These are phyloP conservation scores for Backusella psychrophila DNA, from an alignment of 192 early-diverging fungal species.

Conservation along the genomic window DNA sequence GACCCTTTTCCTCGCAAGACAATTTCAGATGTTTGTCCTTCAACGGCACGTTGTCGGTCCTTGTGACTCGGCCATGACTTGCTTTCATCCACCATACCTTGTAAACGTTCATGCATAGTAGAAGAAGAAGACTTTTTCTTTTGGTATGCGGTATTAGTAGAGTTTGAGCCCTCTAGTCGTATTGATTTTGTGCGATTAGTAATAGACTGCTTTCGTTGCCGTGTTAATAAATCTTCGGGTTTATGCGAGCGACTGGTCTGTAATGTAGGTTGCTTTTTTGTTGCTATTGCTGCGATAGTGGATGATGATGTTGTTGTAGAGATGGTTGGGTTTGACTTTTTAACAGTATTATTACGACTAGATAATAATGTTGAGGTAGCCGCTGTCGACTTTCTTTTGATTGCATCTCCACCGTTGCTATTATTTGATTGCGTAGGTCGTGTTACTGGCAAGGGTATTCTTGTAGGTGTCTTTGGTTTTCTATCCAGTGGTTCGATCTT, in stretches of 20 bases:
- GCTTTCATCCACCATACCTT: constrained; percentile 10
- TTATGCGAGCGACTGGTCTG: background rate
- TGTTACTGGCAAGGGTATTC: constrained; percentile 16
- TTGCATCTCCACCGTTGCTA: background rate
- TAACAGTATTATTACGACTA: background rate
- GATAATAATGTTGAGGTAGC: background rate
- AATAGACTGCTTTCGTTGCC: background rate
- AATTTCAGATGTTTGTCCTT: background rate
- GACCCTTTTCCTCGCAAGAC: background rate
- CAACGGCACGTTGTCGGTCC: background rate
- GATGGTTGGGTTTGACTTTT: background rate
- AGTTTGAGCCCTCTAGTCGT: background rate
- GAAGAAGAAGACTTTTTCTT: background rate
- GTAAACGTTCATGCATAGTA: background rate
- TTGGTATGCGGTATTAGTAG: background rate
- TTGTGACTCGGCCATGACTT: background rate
- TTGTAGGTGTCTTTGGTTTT: constrained; percentile 12
- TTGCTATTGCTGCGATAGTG: background rate
- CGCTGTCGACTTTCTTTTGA: background rate
- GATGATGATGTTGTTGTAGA: background rate
- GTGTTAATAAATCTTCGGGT: constrained; percentile 3
- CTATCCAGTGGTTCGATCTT: constrained; percentile 15
- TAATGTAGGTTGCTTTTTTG: background rate
- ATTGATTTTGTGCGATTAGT: background rate
- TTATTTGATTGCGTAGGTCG: background rate